A percentile compares a stretch with the other conserved stretches of the same genome.
These are phyloP conservation scores for Colletotrichum musicola DNA, from an alignment of 2,329 filamentous ascomycete species.

Conservation along the genomic window DNA sequence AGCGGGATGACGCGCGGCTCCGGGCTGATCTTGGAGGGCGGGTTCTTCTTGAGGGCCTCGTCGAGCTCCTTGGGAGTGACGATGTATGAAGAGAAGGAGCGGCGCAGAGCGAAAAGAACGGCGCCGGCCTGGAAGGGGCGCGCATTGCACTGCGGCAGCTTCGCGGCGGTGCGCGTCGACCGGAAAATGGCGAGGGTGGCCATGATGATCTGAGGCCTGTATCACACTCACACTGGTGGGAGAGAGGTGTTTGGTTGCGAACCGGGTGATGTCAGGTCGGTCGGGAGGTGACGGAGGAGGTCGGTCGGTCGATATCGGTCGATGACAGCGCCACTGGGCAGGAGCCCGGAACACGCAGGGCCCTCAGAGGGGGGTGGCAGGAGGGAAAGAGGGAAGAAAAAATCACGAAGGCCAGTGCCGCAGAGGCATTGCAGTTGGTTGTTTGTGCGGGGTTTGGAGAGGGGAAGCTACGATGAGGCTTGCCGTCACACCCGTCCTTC, in stretches of 20 bases:
- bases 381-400: constrained; percentile 23
- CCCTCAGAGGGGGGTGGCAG: constrained; percentile 16
- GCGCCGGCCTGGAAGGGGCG: constrained; percentile 48
- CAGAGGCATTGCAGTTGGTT: constrained; percentile 37
- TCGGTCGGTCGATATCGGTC: constrained; percentile 32
- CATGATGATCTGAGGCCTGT: constrained; percentile 50
- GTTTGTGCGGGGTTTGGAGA: constrained; percentile 35
- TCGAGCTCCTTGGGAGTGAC: constrained; percentile 87
- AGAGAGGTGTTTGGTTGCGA: not conserved
- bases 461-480: constrained; percentile 35
- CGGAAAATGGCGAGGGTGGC: constrained; percentile 57
- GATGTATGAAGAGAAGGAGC: constrained; percentile 82
- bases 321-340: constrained; percentile 27
- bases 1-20: constrained; percentile 88
- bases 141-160: constrained; percentile 52
- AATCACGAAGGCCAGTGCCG: constrained; percentile 24
- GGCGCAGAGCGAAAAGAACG: constrained; percentile 50
- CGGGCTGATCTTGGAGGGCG: constrained; percentile 82
- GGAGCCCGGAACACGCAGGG: constrained; percentile 28
- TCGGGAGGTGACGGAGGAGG: constrained; percentile 12
- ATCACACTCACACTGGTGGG: not conserved
- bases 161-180: constrained; percentile 52
- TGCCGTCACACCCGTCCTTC: constrained; percentile 25
- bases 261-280: constrained; percentile 20
- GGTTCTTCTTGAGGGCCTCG: constrained; percentile 85